A percentile compares a stretch with the other conserved stretches of the same genome.
phyloP scores from a whole-genome alignment of 495 filamentous ascomycete species.

The Apiosordaria backusii region DNA sequence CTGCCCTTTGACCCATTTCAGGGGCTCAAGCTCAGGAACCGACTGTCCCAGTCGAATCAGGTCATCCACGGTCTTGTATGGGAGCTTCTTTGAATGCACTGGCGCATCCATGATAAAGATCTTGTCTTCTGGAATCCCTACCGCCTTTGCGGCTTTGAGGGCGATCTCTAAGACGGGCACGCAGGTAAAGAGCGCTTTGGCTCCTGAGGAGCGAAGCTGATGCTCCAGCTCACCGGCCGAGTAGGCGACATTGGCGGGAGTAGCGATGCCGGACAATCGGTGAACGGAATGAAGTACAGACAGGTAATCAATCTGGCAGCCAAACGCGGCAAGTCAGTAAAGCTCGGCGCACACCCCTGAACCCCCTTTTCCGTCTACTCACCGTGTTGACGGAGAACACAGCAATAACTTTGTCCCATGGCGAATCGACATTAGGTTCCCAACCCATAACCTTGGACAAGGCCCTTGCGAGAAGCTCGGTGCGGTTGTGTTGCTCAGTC shows the following conservation, averaged over 20 bases:
- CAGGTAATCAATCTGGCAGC: constrained; percentile 73
- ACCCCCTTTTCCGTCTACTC: constrained; percentile 23
- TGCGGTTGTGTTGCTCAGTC: constrained; percentile 61
- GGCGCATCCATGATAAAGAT: constrained; percentile 74
- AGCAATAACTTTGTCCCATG: constrained; percentile 82
- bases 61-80: constrained; percentile 69
- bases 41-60: constrained; percentile 62
- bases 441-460: constrained; percentile 72
- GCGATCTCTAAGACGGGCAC: constrained; percentile 66
- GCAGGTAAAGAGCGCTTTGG: constrained; percentile 78
- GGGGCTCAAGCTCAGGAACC: constrained; percentile 57
- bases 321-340: background rate
- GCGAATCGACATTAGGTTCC: constrained; percentile 67
- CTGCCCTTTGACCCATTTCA: constrained; percentile 71
- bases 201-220: constrained; percentile 71
- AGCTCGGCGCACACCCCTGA: constrained; percentile 11
- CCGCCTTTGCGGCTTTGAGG: constrained; percentile 62
- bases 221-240: constrained; percentile 70
- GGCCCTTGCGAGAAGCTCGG: constrained; percentile 65
- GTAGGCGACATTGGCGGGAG: constrained; percentile 83
- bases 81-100: constrained; percentile 46
- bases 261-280: constrained; percentile 68
- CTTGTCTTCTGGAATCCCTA: constrained; percentile 64
- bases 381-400: constrained; percentile 82
- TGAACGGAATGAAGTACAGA: constrained; percentile 74